Evolutionary conservation across 2,329 filamentous ascomycete species (phyloP).

Genomic region (Ophiostoma angusticollis): DNA sequence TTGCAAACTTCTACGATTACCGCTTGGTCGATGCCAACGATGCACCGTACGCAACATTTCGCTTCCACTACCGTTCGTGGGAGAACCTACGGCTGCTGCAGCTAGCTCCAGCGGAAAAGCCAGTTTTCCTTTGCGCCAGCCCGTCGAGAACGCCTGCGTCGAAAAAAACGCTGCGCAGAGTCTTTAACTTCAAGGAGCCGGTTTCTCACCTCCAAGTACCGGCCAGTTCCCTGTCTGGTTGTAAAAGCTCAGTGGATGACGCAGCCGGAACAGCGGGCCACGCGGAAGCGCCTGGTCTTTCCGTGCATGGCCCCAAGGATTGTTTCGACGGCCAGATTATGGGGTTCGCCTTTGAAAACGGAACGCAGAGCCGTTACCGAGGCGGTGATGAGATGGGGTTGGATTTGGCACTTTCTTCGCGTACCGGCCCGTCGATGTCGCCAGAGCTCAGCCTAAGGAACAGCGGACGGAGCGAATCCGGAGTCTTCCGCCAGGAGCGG

Average conservation of each 20-base stretch:
- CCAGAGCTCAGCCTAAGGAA: not conserved
- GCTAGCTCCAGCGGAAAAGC: slow-evolving; percentile 26
- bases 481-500: not conserved
- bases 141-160: not conserved
- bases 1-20: slow-evolving; percentile 40
- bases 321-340: not conserved
- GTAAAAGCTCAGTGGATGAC: not conserved
- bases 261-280: not conserved
- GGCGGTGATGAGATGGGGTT: no score
- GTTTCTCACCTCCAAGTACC: not conserved
- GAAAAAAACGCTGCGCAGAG: no score
- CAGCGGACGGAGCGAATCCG: not conserved
- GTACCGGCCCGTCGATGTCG: no score
- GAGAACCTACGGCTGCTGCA: slow-evolving; percentile 34
- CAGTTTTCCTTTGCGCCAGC: slow-evolving; percentile 1
- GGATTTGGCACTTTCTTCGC: no score
- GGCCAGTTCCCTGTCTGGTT: not conserved
- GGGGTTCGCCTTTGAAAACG: not conserved
- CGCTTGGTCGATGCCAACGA: slow-evolving; percentile 36
- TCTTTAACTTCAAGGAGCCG: not conserved
- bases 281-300: no score
- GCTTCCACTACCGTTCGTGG: slow-evolving; percentile 44
- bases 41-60: slow-evolving; percentile 38
- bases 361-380: no score
- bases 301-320: not conserved